These are phyloP conservation scores for Phialemoniopsis sp. DNA, from an alignment of 2,329 filamentous ascomycete species.

Conservation along the genomic window DNA sequence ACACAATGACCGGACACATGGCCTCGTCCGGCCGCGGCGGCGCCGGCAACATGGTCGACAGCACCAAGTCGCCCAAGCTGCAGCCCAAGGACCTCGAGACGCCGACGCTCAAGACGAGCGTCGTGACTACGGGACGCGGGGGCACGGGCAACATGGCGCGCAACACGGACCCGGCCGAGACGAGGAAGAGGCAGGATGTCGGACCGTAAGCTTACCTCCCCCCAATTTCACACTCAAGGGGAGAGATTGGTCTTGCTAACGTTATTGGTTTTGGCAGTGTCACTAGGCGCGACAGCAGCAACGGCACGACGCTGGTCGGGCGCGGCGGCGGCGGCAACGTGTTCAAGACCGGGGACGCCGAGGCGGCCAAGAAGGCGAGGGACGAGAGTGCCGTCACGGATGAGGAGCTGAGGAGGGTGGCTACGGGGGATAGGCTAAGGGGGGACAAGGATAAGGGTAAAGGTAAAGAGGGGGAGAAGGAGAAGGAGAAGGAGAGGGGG, in stretches of 20 bases:
- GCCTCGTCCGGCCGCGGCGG: conserved; percentile 73
- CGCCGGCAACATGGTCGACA: conserved; percentile 67
- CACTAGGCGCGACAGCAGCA: conserved; percentile 38
- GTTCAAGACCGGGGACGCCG: conserved; percentile 42
- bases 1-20: conserved; percentile 32
- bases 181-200: conserved; percentile 80
- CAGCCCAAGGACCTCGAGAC: conserved; percentile 68
- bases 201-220: conserved; percentile 49
- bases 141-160: conserved; percentile 83
- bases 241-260: too few relatives aligned
- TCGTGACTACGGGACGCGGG: conserved; percentile 86
- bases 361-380: conserved; percentile 18
- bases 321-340: conserved; percentile 75
- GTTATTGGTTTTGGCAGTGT: too few relatives aligned
- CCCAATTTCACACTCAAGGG: neutral
- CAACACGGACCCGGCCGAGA: conserved; percentile 67
- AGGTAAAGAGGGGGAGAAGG: conserved; percentile 5
- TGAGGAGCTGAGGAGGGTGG: conserved; percentile 9
- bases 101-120: conserved; percentile 75
- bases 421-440: conserved; percentile 10
- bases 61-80: conserved; percentile 39
- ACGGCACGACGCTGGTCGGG: conserved; percentile 62
- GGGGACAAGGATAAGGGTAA: too few relatives aligned
- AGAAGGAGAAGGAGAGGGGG: conserved; percentile 16
- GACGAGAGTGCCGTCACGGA: conserved; percentile 22